Evolutionary conservation across 2,329 filamentous ascomycete species (phyloP), one percentile per base, ranked within the genome.

Genomic region (Trichophyton benhamiae): DNA sequence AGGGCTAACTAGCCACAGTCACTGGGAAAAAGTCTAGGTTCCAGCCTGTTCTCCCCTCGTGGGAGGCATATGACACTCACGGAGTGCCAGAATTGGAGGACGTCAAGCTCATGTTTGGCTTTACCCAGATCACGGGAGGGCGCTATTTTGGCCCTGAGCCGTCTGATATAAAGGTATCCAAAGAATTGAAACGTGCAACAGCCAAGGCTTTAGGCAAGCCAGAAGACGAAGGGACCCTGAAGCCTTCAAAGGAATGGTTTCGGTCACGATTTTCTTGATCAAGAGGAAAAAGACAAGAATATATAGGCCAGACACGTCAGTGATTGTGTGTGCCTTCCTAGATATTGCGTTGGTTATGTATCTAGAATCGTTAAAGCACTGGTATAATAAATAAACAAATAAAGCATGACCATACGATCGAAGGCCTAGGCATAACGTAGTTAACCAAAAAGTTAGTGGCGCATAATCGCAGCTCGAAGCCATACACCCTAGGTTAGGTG

Each of bases 61-160:
- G 72, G 73, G 67, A 66, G 60, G 61, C 65, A 1, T 66, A 74
- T 60, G 67, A 74, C 57, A 74, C 70, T 1, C 69, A 70, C 41
- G 72, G 70, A 0, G 66, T 69, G 1, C 64, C 64, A 11, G 65
- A 67, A 13, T 67, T 74, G 17, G 71, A 74, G 60, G 73, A 72
- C 7, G 68, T 72, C 60, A 74, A 74, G 63, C 65, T 68, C 52
- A 72, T 75, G 66, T 75, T 74, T 61, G 69, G 69, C 8, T 74
- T 75, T 60, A 71, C 71, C 25, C 72, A 75, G 62, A 52, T 67
- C 17, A 71, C 71, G 1, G 72, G 42, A n/a, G 42, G 42, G 6
- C 42, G 42, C 15, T 46, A 46, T 46, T 46, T 46, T 46, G 42
- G 42, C 17, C 42, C 42, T 17, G 42, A 46, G n/a, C 42, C 42